Percentiles rank a stretch among this genome's conserved stretches.
These are phyloP conservation scores for Phoenix roebelenii DNA, from an alignment of 176 grass and related monocot species.

Conservation along the genomic window DNA sequence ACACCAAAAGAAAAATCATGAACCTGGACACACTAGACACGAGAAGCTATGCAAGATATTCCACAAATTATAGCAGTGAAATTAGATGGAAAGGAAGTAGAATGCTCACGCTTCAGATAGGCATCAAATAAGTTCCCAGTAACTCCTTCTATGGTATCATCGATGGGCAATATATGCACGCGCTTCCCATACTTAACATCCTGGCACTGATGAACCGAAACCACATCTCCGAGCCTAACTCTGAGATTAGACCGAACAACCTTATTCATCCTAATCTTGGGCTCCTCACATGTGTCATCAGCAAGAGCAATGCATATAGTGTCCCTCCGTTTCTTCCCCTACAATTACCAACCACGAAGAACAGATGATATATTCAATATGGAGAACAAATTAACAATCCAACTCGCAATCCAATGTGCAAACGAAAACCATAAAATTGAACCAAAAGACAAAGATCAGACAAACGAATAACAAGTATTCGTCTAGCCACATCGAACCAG, in stretches of 20 bases:
- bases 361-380: too few species aligned
- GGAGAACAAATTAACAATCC: too few species aligned
- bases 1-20: too few species aligned
- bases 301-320: slow-evolving; percentile 58
- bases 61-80: too few species aligned
- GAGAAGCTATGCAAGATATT: too few species aligned
- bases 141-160: slow-evolving; percentile 70
- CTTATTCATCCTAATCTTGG: slow-evolving; percentile 81
- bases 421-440: too few species aligned
- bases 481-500: too few species aligned
- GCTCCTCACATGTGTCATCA: slow-evolving; percentile 64
- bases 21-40: too few species aligned
- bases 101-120: slow-evolving; percentile 62
- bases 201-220: slow-evolving; percentile 81
- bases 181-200: slow-evolving; percentile 76
- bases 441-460: too few species aligned
- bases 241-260: slow-evolving; percentile 65
- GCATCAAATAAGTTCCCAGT: slow-evolving; percentile 58
- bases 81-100: not conserved
- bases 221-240: slow-evolving; percentile 55
- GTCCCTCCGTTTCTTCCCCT: slow-evolving; percentile 80
- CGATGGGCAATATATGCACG: slow-evolving; percentile 65
- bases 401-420: too few species aligned
- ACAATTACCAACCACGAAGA: not conserved
- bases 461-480: too few species aligned